Evolutionary conservation across 768 basidiomycete genomes (phyloP), one percentile per base, ranked within the genome.

Genomic region (Auricularia sp.): DNA sequence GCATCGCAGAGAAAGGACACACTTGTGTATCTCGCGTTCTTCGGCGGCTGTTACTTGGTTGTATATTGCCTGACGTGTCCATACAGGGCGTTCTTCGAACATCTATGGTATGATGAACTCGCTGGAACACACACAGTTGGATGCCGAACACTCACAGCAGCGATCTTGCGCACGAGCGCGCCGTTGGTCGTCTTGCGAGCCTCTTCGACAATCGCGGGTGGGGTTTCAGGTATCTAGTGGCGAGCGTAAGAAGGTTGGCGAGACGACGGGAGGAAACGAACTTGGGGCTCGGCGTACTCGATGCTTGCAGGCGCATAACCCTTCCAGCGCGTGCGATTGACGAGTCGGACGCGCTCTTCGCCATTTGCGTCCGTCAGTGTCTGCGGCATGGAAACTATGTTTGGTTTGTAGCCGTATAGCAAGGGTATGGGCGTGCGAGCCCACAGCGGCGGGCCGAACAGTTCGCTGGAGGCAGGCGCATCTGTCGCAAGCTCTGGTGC

Each of bases 321-420:
- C 71, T 88, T 91, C 88, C 91, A 91, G n/a, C 91, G 83, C 79
- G 86, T 85, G 65, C 81, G 82, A 72, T 93, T 94, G 65, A 95
- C 88, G n/a, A 91, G 78, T 2, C 92, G 81, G 68, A 87, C 89
- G 71, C 82, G 85, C 73, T 92, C 91, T 70, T 88, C 85, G 33
- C 92, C 91, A 0, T 89, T 83, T 71, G 87, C 87, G 69, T 89
- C 85, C 11, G 87, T 74, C 16, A 82, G 75, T 4, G 84, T 88
- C 5, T 88, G 81, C 1, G 82, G 76, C 67, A 91, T 83, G 0
- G 91, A 91, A 2, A 87, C 39, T 42, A 14, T 14, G 18, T 44
- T 29, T 3, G 44, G 43, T 35, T 72, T 79, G 39, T 63, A 92
- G 93, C 86, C 87, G 79, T 94, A 97, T 59, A 83, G 83, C 67